Percentiles rank a stretch among this genome's conserved stretches.
Conservation (phyloP, 2,329 filamentous ascomycete genomes). For the Arthrobotrys entomopaga region DNA sequence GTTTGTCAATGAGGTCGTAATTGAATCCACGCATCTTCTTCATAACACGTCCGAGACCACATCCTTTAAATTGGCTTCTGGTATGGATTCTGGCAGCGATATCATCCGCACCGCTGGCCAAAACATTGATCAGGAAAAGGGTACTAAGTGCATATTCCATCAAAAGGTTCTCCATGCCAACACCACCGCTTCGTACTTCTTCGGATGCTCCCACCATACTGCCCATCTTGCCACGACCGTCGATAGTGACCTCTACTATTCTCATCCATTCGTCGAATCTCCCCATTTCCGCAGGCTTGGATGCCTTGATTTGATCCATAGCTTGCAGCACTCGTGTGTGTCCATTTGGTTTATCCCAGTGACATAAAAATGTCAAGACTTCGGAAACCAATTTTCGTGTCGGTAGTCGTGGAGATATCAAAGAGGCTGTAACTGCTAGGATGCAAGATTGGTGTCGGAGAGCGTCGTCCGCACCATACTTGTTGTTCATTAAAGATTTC, state of each 20-base stretch:
- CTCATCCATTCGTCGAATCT: slow-evolving; percentile 99
- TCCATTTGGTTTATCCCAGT: slow-evolving; percentile 88
- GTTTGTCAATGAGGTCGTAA: slow-evolving; percentile 98
- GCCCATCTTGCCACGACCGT: slow-evolving; percentile 98
- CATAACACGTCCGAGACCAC: slow-evolving; percentile 91
- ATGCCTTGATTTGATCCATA: slow-evolving; percentile 84
- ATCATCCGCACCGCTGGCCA: slow-evolving; percentile 89
- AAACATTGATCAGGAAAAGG: slow-evolving; percentile 91
- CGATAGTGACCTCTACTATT: slow-evolving; percentile 94
- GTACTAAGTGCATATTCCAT: slow-evolving; percentile 99
- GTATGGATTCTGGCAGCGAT: slow-evolving; percentile 92
- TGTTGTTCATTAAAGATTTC: slow-evolving; percentile 99
- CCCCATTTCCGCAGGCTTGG: slow-evolving; percentile 87
- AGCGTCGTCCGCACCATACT: slow-evolving; percentile 96
- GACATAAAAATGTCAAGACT: slow-evolving; percentile 93
- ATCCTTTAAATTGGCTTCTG: slow-evolving; percentile 92
- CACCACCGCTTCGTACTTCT: slow-evolving; percentile 92
- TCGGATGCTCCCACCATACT: slow-evolving; percentile 96
- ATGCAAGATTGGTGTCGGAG: slow-evolving; percentile 89
- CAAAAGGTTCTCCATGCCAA: slow-evolving; percentile 97
- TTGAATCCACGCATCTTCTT: slow-evolving; percentile 98
- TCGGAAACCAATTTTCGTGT: slow-evolving; percentile 96
- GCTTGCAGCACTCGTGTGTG: slow-evolving; percentile 94
- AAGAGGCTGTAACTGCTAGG: slow-evolving; percentile 82
- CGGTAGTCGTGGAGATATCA: slow-evolving; percentile 87